Base-by-base conservation (phyloP, 352 stramenopile genomes). In the Globisporangium paddicum region DNA sequence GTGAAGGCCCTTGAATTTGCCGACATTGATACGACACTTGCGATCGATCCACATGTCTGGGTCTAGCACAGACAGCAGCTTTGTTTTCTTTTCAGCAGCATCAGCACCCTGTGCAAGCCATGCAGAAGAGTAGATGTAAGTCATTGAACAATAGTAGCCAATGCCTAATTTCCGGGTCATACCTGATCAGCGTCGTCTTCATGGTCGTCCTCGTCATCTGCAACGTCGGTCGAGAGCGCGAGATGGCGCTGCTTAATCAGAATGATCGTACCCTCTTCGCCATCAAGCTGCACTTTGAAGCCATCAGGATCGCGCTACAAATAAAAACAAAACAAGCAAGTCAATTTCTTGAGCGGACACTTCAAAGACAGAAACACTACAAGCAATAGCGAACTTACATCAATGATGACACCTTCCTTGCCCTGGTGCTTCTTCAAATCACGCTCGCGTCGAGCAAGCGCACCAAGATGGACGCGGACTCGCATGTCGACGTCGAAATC, bases 41-140 rank as follows among this genome's bases (percentile, higher is more conserved):
- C 86, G 86, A 45, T 90, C 83, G 26, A 95, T 92, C 86, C 86
- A 95, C 82, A 95, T 90, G 21, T 95, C 86, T 1, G 86, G 85
- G 40, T 95, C 86, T 34, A 95, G 51, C 55, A 82, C 73, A 0
- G 86, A 93, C 1, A 95, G 68, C 18, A 95, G 58, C 52, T 87
- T 76, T 6, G 78, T 73, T 35, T 87, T 90, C 9, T 68, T 65
- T 9, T 66, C 49, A 19, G 72, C 59, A n/a, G 58, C 52, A 9
- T 73, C 60, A 44, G 46, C 62, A 9, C 66, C 52, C 48, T 67
- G 16, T 26, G 7, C 8, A 9, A 23, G 23, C 23, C 18, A 48
- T 18, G 51, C 3, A 13, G 8, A 46, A 44, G 32, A 14, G 13
- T 38, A 1, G 9, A 2, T 38, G 34, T 14, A 10, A 38, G 34